Conservation (phyloP, 495 filamentous ascomycete species). For the Daldinia childiae region DNA sequence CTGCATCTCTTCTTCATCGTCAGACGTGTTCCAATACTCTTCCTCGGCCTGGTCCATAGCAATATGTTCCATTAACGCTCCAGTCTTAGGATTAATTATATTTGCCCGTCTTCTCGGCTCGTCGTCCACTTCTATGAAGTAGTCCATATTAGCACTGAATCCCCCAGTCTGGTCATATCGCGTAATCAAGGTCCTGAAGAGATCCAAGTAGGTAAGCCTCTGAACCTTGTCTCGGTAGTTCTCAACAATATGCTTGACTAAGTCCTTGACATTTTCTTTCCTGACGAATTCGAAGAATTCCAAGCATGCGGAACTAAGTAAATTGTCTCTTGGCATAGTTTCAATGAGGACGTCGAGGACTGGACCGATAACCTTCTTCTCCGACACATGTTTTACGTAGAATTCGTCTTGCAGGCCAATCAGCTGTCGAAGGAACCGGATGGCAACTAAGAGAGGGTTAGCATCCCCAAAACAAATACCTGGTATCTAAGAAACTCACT, state of each 20-base stretch:
- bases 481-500: conserved; percentile 63
- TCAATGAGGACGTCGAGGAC: conserved; percentile 88
- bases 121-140: conserved; percentile 59
- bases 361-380: conserved; percentile 83
- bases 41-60: conserved; percentile 84
- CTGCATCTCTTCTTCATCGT: conserved; percentile 79
- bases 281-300: conserved; percentile 95
- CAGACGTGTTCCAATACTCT: conserved; percentile 93
- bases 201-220: conserved; percentile 84
- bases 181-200: conserved; percentile 77
- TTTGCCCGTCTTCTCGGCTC: conserved; percentile 66
- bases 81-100: conserved; percentile 72
- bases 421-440: conserved; percentile 94
- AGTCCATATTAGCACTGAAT: conserved; percentile 69
- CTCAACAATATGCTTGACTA: conserved; percentile 87
- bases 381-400: conserved; percentile 86
- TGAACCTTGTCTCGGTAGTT: conserved; percentile 85
- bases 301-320: conserved; percentile 94
- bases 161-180: conserved; percentile 84
- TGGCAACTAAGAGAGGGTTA: conserved; percentile 66
- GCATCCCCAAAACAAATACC: neutral
- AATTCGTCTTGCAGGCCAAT: conserved; percentile 90
- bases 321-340: conserved; percentile 95
- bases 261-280: conserved; percentile 80
- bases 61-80: conserved; percentile 73